These are phyloP conservation scores for Calocybe gangraenosa DNA, from an alignment of 768 basidiomycete species.

Conservation along the genomic window DNA sequence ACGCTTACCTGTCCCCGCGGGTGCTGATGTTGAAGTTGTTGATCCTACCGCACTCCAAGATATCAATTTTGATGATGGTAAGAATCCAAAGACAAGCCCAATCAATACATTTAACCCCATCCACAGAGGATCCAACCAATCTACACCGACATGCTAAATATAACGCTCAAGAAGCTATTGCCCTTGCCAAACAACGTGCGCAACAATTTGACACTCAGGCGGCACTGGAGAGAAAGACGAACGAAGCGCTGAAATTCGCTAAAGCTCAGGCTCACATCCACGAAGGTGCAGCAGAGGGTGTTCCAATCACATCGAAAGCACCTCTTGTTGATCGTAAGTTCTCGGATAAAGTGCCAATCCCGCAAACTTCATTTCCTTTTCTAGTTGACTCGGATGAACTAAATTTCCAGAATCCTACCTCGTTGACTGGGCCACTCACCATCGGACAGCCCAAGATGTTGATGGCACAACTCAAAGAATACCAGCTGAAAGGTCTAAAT, in stretches of 20 bases:
- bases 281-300: conserved; percentile 41
- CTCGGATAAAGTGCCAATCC: background rate
- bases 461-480: conserved; percentile 96
- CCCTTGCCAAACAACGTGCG: conserved; percentile 73
- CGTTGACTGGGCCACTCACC: conserved; percentile 76
- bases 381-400: conserved; percentile 94
- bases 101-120: background rate
- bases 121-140: conserved; percentile 80
- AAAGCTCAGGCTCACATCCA: conserved; percentile 48
- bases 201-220: conserved; percentile 81
- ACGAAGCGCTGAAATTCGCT: conserved; percentile 68
- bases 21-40: conserved; percentile 54
- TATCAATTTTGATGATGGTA: conserved; percentile 91
- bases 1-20: conserved; percentile 41
- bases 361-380: conserved; percentile 3
- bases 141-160: conserved; percentile 79
- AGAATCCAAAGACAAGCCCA: background rate
- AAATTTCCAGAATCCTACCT: conserved; percentile 98
- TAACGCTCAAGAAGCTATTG: conserved; percentile 88
- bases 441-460: conserved; percentile 94
- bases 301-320: conserved; percentile 25
- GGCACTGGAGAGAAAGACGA: conserved; percentile 77
- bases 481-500: conserved; percentile 95
- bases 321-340: conserved; percentile 72
- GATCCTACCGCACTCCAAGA: conserved; percentile 55